Evolutionary conservation across 108 stramenopile genomes (phyloP).

Genomic region (Skeletonema menzelii): DNA sequence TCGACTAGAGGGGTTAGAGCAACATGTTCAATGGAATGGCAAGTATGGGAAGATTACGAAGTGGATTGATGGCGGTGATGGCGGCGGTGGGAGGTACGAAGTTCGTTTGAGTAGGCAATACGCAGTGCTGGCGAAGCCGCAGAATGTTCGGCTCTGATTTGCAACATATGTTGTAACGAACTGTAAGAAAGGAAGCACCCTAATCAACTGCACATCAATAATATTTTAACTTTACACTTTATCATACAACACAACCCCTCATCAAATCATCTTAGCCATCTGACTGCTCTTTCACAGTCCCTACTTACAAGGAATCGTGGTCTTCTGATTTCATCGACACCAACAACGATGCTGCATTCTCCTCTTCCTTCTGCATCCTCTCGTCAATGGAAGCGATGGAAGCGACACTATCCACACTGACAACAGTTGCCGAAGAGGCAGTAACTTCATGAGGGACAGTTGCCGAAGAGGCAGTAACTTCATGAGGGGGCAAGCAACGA

Average conservation of each 20-base stretch:
- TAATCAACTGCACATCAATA: not conserved
- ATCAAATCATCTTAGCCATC: not conserved
- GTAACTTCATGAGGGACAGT: not conserved
- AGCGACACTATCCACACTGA: not conserved
- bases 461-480: not conserved
- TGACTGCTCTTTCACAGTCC: not conserved
- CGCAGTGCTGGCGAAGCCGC: conserved; percentile 26
- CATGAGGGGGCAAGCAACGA: not conserved
- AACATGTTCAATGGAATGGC: conserved; percentile 44
- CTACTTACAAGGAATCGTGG: not conserved
- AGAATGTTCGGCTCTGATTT: conserved; percentile 30
- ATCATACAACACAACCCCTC: not conserved
- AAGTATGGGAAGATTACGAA: conserved; percentile 20
- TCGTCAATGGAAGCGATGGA: not conserved
- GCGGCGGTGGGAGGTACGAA: conserved; percentile 24
- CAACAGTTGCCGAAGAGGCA: not conserved
- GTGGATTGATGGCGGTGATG: conserved; percentile 8
- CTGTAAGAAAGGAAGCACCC: too few relatives aligned
- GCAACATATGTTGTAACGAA: not conserved
- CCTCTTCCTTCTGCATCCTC: not conserved
- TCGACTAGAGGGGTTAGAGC: conserved; percentile 36
- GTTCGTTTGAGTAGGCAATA: conserved; percentile 20
- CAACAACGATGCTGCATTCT: not conserved
- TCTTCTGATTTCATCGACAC: not conserved
- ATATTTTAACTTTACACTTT: not conserved